Evolutionary conservation across 306 rosid species (phyloP).

Genomic region (Hylodesmum podocarpum): DNA sequence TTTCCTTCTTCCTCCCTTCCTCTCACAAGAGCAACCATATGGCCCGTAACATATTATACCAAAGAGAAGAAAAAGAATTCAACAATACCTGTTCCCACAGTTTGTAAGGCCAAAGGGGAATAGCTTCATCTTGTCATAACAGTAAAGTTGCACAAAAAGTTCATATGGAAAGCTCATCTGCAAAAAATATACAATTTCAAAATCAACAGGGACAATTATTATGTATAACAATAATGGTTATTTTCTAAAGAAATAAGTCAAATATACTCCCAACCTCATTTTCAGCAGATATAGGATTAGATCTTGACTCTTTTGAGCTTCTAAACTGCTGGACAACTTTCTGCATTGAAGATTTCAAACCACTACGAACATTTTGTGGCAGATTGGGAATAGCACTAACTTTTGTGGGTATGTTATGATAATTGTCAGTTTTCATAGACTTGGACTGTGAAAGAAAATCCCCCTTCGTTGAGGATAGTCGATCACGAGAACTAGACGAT

Average conservation of each 20-base stretch:
- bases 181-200: conserved; percentile 35
- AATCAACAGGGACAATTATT: conserved; percentile 19
- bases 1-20: conserved; percentile 13
- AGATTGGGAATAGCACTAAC: conserved; percentile 38
- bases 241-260: conserved; percentile 25
- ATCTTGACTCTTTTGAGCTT: conserved; percentile 56
- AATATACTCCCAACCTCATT: conserved; percentile 47
- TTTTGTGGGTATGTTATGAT: conserved; percentile 51
- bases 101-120: conserved; percentile 73
- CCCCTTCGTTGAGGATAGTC: conserved; percentile 40
- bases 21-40: conserved; percentile 1
- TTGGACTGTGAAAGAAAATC: conserved; percentile 42
- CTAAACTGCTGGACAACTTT: conserved; percentile 78
- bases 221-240: neutral
- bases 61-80: conserved; percentile 27
- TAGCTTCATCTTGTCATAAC: conserved; percentile 56
- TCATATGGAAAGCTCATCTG: conserved; percentile 72
- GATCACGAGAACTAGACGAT: conserved; percentile 42
- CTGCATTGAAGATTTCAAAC: conserved; percentile 63
- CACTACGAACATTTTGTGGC: conserved; percentile 60
- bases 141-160: conserved; percentile 58
- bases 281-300: conserved; percentile 35
- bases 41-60: conserved; percentile 15
- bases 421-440: conserved; percentile 45
- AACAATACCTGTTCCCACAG: conserved; percentile 75